Base-by-base conservation (phyloP, 2,329 filamentous ascomycete species). In the Cercospora sojina region DNA sequence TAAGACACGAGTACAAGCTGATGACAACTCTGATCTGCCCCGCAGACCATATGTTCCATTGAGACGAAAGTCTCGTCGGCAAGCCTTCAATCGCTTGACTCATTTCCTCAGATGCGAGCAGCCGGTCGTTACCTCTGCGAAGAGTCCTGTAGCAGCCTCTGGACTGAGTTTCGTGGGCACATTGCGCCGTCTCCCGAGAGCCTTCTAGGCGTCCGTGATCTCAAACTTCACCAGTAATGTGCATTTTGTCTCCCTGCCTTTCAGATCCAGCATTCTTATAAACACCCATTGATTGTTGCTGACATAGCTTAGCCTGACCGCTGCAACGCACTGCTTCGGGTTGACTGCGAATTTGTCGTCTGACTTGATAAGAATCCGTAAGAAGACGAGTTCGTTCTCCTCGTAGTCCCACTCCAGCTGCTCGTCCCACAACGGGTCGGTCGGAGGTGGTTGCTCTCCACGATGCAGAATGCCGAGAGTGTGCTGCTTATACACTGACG, bases 361-460 rank as follows among this genome's bases (percentile, higher is more conserved):
- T 69, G 85, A 88, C 81, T 91, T 91, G 77, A 91, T 82, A 49
- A 90, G 79, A 66, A 91, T 81, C 0, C 88, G 81, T 70, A 91
- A 69, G 71, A 91, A 91, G 0, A 84, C 83, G 57, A 91, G 74
- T 74, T 90, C 88, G 70, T 87, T 89, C 64, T 90, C 88, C 5
- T 88, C 85, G 71, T 86, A 90, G 67, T 88, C 86, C 88, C 88
- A 91, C 72, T 89, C 87, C 8, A 91, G 78, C 13, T 79, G 80
- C 75, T 90, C 87, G 69, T 90, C 83, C 88, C 87, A 91, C 7
- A 91, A 59, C 0, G 88, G 88, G 67, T 90, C 87, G 0, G 82
- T 88, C 0, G 82, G 75, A 0, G 84, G 83, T 2, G 88, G 85
- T 67, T 87, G 88, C n/a, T 87, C 85, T 18, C 83, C 85, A 31